Conservation (phyloP, 768 basidiomycete species). For the Pulveroboletus sp. region DNA sequence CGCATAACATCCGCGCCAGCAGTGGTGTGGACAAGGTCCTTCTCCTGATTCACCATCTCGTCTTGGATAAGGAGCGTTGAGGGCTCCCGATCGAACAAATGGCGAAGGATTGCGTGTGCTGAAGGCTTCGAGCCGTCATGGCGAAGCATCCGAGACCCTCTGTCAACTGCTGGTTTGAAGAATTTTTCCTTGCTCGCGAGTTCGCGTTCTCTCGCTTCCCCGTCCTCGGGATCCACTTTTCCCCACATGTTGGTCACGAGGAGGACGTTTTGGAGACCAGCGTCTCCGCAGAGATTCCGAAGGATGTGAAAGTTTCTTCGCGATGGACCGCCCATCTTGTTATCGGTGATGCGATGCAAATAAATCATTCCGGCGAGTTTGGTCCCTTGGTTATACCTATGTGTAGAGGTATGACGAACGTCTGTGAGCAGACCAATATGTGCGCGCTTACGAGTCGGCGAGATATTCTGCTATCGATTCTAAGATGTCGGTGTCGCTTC, state of each 20-base stretch:
- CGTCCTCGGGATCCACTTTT: slow-evolving; percentile 32
- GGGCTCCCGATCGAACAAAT: slow-evolving; percentile 38
- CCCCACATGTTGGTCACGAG: slow-evolving; percentile 55
- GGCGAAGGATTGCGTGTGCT: slow-evolving; percentile 40
- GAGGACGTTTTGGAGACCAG: slow-evolving; percentile 42
- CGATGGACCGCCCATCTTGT: slow-evolving; percentile 47
- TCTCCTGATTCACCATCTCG: slow-evolving; percentile 49
- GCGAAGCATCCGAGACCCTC: slow-evolving; percentile 41
- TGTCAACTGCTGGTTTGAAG: slow-evolving; percentile 47
- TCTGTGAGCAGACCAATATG: background rate
- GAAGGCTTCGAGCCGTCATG: slow-evolving; percentile 40
- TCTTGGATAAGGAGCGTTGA: slow-evolving; percentile 46
- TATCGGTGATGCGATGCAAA: slow-evolving; percentile 47
- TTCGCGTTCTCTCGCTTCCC: slow-evolving; percentile 41
- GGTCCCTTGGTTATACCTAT: slow-evolving; percentile 25
- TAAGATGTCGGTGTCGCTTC: slow-evolving; percentile 44
- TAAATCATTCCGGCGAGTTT: slow-evolving; percentile 43
- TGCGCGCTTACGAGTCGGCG: slow-evolving; percentile 20
- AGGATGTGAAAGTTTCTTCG: slow-evolving; percentile 48
- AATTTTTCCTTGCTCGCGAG: slow-evolving; percentile 39
- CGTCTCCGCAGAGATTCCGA: slow-evolving; percentile 47
- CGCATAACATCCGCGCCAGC: slow-evolving; percentile 48
- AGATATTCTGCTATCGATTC: slow-evolving; percentile 38
- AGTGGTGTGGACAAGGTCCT: slow-evolving; percentile 44
- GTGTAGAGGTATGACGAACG: background rate